These are phyloP conservation scores for Botrytis cinerea DNA, from an alignment of 2,329 filamentous ascomycete species.

Conservation along the genomic window DNA sequence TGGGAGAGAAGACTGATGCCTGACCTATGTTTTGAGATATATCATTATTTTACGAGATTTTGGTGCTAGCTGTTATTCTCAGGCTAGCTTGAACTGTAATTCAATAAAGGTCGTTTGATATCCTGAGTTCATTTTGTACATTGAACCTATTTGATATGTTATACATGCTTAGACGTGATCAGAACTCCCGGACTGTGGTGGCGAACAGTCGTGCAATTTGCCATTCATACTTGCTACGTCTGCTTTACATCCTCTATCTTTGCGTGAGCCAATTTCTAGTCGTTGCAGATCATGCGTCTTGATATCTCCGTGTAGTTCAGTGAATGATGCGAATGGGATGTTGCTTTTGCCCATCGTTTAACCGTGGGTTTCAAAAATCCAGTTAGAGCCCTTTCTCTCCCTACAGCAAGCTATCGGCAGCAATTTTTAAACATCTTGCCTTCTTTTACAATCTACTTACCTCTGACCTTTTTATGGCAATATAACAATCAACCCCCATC, in stretches of 20 bases:
- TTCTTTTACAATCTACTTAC: not conserved
- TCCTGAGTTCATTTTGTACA: not conserved
- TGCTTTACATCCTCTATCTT: not conserved
- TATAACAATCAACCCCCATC: not conserved
- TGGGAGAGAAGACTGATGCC: constrained; percentile 13
- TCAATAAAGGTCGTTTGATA: not conserved
- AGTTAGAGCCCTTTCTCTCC: not conserved
- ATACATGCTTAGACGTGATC: not conserved
- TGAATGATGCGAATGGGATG: not conserved
- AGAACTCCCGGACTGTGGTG: too few relatives aligned
- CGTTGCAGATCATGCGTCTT: not conserved
- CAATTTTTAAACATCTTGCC: not conserved
- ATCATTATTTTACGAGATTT: not conserved
- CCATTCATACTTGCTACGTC: not conserved
- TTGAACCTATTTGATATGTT: not conserved
- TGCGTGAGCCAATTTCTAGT: not conserved
- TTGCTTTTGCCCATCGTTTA: not conserved
- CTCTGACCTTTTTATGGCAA: not conserved
- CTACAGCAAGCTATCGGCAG: too few relatives aligned
- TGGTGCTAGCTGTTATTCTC: not conserved
- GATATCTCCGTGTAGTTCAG: not conserved
- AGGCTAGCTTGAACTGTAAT: not conserved
- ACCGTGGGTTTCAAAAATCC: not conserved
- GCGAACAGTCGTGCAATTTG: not conserved
- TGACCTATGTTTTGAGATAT: not conserved